These are phyloP conservation scores for Mycena amicta DNA, from an alignment of 768 basidiomycete species.

Conservation along the genomic window DNA sequence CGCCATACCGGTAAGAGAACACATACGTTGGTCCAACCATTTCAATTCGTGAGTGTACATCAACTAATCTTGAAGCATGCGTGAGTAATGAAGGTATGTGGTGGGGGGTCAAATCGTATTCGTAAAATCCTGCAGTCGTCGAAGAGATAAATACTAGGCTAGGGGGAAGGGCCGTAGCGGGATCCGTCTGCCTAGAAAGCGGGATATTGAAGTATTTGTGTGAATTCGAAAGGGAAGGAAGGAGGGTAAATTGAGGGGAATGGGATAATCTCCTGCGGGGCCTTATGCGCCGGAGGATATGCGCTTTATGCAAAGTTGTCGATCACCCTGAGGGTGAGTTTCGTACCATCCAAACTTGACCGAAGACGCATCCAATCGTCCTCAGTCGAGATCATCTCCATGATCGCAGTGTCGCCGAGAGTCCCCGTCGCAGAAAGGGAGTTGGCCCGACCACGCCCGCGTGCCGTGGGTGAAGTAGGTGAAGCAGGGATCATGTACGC, in stretches of 20 bases:
- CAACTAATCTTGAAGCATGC: background rate
- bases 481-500: conserved; percentile 48
- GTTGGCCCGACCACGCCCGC: conserved; percentile 36
- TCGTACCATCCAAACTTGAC: conserved; percentile 45
- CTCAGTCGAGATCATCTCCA: conserved; percentile 54
- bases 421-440: conserved; percentile 33
- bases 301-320: conserved; percentile 32
- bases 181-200: background rate
- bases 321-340: conserved; percentile 60
- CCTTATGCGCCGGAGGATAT: background rate
- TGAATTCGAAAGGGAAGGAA: background rate
- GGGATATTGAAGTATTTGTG: background rate
- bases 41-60: too few species aligned
- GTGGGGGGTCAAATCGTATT: background rate
- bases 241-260: background rate
- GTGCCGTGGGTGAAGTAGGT: conserved; percentile 13
- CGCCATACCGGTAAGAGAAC: too few species aligned
- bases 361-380: conserved; percentile 62
- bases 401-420: conserved; percentile 28
- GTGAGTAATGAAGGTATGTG: background rate
- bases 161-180: too few species aligned
- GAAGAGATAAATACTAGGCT: background rate
- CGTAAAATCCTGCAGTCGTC: background rate
- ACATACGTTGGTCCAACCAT: too few species aligned
- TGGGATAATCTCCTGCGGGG: background rate